Conservation (phyloP, 2,329 filamentous ascomycete genomes). For the Celoporthe dispersa region DNA sequence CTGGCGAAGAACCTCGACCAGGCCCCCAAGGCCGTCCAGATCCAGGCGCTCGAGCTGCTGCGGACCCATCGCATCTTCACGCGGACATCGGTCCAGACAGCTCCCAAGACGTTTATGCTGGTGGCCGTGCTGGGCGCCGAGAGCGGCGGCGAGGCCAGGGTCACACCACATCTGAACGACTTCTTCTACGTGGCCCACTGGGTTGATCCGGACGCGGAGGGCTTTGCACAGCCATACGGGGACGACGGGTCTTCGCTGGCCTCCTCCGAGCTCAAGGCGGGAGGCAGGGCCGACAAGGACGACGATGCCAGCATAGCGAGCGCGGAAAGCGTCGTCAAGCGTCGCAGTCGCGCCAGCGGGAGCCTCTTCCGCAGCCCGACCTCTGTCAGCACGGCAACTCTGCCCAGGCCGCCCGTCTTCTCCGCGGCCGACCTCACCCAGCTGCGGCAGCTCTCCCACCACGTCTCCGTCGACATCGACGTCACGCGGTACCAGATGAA, state of each 20-base stretch:
- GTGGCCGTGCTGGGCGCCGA: slow-evolving; percentile 68
- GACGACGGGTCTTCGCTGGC: slow-evolving; percentile 38
- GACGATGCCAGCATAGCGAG: slow-evolving; percentile 35
- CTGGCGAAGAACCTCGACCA: slow-evolving; percentile 80
- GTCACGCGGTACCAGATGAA: slow-evolving; percentile 86
- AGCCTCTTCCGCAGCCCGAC: slow-evolving; percentile 16
- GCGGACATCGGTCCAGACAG: slow-evolving; percentile 71
- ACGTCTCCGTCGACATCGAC: slow-evolving; percentile 72
- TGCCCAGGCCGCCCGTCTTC: slow-evolving; percentile 31
- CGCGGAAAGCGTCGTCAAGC: slow-evolving; percentile 51
- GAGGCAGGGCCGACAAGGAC: slow-evolving; percentile 29
- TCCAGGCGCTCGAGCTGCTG: slow-evolving; percentile 79
- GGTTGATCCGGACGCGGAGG: slow-evolving; percentile 71
- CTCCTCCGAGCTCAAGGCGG: slow-evolving; percentile 38
- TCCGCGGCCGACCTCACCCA: slow-evolving; percentile 57
- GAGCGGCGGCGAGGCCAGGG: slow-evolving; percentile 51
- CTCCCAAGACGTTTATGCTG: slow-evolving; percentile 80
- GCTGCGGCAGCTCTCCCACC: slow-evolving; percentile 61
- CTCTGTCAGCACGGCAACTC: slow-evolving; percentile 6
- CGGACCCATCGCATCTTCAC: slow-evolving; percentile 79
- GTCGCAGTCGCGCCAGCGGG: slow-evolving; percentile 16
- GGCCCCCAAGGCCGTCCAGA: slow-evolving; percentile 77
- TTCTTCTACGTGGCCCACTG: slow-evolving; percentile 87
- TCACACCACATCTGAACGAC: slow-evolving; percentile 72
- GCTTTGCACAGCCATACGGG: slow-evolving; percentile 76